Percentiles rank a stretch among this genome's conserved stretches.
These are phyloP conservation scores for Grosmannia serpens DNA, from an alignment of 2,329 filamentous ascomycete species.

Conservation along the genomic window DNA sequence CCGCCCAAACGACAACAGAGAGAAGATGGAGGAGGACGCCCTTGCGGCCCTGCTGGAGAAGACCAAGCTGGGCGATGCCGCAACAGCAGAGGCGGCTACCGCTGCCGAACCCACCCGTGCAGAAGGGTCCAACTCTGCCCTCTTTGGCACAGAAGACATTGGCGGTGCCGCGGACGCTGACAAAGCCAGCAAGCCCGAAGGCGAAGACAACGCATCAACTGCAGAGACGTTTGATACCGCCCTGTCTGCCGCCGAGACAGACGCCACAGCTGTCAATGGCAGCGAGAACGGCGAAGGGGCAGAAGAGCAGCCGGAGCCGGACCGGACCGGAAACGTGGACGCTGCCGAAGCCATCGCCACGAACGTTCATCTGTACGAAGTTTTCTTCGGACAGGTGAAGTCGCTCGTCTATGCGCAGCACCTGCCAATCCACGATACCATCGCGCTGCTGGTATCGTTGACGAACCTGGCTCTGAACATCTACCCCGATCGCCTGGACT, in stretches of 20 bases:
- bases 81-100: neutral
- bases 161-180: neutral
- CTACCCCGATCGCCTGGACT: constrained; percentile 84
- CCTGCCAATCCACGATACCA: constrained; percentile 86
- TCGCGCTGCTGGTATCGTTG: constrained; percentile 85
- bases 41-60: constrained; percentile 67
- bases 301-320: neutral
- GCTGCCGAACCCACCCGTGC: neutral
- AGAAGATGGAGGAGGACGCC: constrained; percentile 75
- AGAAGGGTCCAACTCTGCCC: neutral
- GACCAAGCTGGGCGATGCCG: constrained; percentile 45
- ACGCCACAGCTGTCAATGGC: constrained; percentile 36
- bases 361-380: constrained; percentile 84
- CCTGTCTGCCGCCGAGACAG: constrained; percentile 33
- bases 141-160: neutral
- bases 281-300: constrained; percentile 14
- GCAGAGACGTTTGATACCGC: constrained; percentile 20
- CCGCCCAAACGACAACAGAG: constrained; percentile 57
- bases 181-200: neutral
- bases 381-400: constrained; percentile 94
- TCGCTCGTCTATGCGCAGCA: constrained; percentile 85
- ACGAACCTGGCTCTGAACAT: constrained; percentile 91
- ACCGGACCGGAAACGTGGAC: neutral
- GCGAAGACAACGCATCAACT: constrained; percentile 23
- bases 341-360: constrained; percentile 42